A percentile compares a stretch with the other conserved stretches of the same genome.
Evolutionary conservation across 1,139 yeast genomes (phyloP).

Genomic region (Torulaspora pretoriensis): DNA sequence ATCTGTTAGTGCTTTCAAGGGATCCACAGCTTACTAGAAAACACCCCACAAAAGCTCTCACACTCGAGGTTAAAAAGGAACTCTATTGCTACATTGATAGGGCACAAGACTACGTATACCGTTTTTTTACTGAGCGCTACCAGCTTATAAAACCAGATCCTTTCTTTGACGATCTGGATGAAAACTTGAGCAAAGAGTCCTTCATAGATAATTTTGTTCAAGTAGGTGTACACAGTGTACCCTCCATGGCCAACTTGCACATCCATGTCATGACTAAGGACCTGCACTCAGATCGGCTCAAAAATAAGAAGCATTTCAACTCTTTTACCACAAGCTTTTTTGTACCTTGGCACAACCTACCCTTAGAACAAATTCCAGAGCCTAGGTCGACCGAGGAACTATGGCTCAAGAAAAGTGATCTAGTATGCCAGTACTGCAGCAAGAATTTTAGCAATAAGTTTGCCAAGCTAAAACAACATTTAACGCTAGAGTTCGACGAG

Average conservation of each 20-base stretch:
- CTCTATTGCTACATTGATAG: slow-evolving; percentile 42
- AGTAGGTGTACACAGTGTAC: slow-evolving; percentile 67
- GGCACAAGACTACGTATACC: slow-evolving; percentile 42
- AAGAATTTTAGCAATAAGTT: slow-evolving; percentile 46
- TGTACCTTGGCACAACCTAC: slow-evolving; percentile 48
- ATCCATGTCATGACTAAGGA: slow-evolving; percentile 70
- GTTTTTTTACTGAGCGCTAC: slow-evolving; percentile 35
- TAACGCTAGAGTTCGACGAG: slow-evolving; percentile 42
- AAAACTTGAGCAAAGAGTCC: slow-evolving; percentile 24
- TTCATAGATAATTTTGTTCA: slow-evolving; percentile 42
- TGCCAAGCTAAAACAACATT: slow-evolving; percentile 46
- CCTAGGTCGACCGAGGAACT: slow-evolving; percentile 29
- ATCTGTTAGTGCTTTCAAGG: slow-evolving; percentile 60
- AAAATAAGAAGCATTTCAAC: slow-evolving; percentile 64
- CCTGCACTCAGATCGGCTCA: slow-evolving; percentile 50
- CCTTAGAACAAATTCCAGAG: slow-evolving; percentile 29
- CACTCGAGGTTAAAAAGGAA: slow-evolving; percentile 36
- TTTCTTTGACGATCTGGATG: slow-evolving; percentile 16
- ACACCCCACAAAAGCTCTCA: slow-evolving; percentile 56
- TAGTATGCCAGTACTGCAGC: slow-evolving; percentile 50
- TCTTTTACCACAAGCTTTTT: slow-evolving; percentile 67
- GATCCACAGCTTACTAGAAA: slow-evolving; percentile 39
- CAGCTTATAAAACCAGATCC: slow-evolving; percentile 11
- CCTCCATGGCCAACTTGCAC: slow-evolving; percentile 66
- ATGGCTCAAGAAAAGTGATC: slow-evolving; percentile 39